Evolutionary conservation across 108 stramenopile species (phyloP).

Genomic region (Cylindrotheca fusiformis): DNA sequence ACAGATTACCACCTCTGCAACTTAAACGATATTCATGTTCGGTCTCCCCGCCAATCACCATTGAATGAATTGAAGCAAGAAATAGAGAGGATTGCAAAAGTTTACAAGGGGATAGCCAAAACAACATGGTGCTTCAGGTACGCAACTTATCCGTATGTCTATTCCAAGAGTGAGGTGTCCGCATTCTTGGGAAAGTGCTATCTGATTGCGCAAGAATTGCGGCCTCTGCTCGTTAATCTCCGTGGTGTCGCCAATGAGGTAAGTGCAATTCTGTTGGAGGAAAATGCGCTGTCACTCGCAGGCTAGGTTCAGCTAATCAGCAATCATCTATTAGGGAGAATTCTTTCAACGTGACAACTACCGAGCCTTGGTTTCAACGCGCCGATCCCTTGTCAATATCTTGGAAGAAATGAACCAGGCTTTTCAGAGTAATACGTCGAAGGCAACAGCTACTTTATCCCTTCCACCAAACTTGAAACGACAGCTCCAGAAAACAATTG

Average conservation of each 20-base stretch:
- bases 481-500: slow-evolving; percentile 32
- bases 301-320: not conserved
- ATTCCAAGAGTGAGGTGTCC: slow-evolving; percentile 50
- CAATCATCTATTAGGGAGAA: too few species aligned
- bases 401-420: slow-evolving; percentile 66
- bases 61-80: slow-evolving; percentile 24
- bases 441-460: slow-evolving; percentile 3
- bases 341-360: slow-evolving; percentile 87
- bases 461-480: slow-evolving; percentile 31
- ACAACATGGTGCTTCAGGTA: slow-evolving; percentile 72
- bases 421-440: slow-evolving; percentile 9
- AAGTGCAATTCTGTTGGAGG: slow-evolving; percentile 14
- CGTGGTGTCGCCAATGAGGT: slow-evolving; percentile 72
- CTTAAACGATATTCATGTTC: slow-evolving; percentile 65
- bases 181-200: slow-evolving; percentile 75
- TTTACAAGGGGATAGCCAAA: slow-evolving; percentile 48
- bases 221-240: slow-evolving; percentile 73
- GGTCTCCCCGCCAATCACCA: slow-evolving; percentile 57
- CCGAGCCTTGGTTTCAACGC: slow-evolving; percentile 58
- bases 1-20: slow-evolving; percentile 79
- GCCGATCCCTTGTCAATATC: slow-evolving; percentile 61
- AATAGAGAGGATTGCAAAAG: slow-evolving; percentile 20
- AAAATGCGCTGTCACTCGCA: not conserved
- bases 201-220: slow-evolving; percentile 62
- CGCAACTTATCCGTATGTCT: slow-evolving; percentile 61